Base-by-base conservation (phyloP, 2,329 filamentous ascomycete species). In the Trichoderma arundinaceum region DNA sequence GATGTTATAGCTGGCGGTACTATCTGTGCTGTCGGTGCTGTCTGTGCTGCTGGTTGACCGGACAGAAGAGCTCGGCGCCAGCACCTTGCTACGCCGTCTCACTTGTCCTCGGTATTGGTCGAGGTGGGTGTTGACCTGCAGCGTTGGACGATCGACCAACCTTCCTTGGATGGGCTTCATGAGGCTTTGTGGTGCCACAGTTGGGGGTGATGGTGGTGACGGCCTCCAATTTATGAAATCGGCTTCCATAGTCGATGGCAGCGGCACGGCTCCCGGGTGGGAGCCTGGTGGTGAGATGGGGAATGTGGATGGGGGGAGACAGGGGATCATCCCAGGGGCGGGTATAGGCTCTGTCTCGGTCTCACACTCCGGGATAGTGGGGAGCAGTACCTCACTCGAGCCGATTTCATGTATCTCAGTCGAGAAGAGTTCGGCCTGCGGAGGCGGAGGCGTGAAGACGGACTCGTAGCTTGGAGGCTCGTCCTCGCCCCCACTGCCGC, bases 391-490 rank as follows among this genome's bases (percentile, higher is more conserved):
- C 67, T 83, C 80, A 52, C 71, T 75, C 4, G 83, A 84, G 71
- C 84, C 83, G 66, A 85, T 80, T 69, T 86, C 84, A 66, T 83
- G 75, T 52, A 86, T 83, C 73, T 84, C 82, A 56, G 76, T 82
- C 6, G 81, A 79, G 17, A 78, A 80, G 15, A 86, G 75, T 72
- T 86, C 84, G 59, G 76, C 74, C 53, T 78, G 72, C 35, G 60
- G 48, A 65, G 69, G 48, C 54, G 74, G 71, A 64, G 70, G 74
- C 56, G 75, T 71, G 41, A 74, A 73, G 64, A 81, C 73, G 39
- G 80, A 80, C 48, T 82, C 79, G 72, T 83, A 84, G 66, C 79
- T 81, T 19, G 81, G 80, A 15, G 82, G 80, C n/a, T 76, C 76
- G 38, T 80, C 77, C 32, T 75, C 72, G 39, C 48, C 59, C 44